A percentile compares a stretch with the other conserved stretches of the same genome.
Conservation (phyloP, 805 yeast species). For the Wickerhamiella vanderwaltii region DNA sequence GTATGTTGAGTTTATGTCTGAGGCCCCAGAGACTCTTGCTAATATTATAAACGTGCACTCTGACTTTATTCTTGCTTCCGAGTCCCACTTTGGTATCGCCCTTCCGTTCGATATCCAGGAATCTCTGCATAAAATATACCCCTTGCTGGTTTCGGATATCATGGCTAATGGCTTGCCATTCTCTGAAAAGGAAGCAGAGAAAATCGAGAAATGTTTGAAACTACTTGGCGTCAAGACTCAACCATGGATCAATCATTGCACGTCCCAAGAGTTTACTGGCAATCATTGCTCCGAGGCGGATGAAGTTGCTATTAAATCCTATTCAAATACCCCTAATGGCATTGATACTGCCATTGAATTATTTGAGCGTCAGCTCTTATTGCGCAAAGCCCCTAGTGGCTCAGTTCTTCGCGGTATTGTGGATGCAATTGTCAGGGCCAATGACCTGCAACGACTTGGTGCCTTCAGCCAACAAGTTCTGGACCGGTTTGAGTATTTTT, state of each 20-base stretch:
- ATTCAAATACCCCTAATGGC: slow-evolving; percentile 17
- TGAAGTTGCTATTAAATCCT: slow-evolving; percentile 13
- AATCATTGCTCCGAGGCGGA: not conserved
- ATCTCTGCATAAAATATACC: slow-evolving; percentile 9
- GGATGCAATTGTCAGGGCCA: slow-evolving; percentile 5
- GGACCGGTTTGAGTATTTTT: not conserved
- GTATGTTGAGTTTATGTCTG: slow-evolving; percentile 11
- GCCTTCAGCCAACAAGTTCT: not conserved
- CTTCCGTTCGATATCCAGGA: slow-evolving; percentile 13
- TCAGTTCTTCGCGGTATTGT: slow-evolving; percentile 15
- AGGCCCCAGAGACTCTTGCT: slow-evolving; percentile 10
- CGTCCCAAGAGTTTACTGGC: not conserved
- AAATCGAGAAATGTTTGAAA: slow-evolving; percentile 8
- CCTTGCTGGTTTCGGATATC: slow-evolving; percentile 15
- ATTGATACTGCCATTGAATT: slow-evolving; percentile 16
- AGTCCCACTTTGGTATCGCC: slow-evolving; percentile 5
- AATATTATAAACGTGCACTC: slow-evolving; percentile 16
- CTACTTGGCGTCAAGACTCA: slow-evolving; percentile 4
- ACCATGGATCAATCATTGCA: slow-evolving; percentile 9
- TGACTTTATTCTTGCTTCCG: slow-evolving; percentile 12
- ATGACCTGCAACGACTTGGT: not conserved
- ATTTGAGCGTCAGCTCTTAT: slow-evolving; percentile 13
- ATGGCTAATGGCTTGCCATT: slow-evolving; percentile 7
- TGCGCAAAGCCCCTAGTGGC: slow-evolving; percentile 7
- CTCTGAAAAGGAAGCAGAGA: slow-evolving; percentile 2